These are phyloP conservation scores for Coemansia sp. DNA, from an alignment of 192 early-diverging fungal species.

Conservation along the genomic window DNA sequence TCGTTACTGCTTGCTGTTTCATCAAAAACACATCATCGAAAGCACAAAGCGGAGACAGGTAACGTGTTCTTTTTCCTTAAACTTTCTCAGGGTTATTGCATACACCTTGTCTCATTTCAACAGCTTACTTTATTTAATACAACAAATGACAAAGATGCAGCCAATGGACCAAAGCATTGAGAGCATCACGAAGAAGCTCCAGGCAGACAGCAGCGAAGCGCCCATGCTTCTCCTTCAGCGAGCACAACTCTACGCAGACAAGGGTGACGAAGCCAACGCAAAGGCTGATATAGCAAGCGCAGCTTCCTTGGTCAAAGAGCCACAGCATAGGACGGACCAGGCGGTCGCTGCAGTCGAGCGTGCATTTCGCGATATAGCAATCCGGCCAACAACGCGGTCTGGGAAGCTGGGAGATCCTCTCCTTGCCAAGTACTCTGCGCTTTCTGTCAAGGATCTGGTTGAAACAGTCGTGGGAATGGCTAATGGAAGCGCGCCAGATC, in stretches of 20 bases:
- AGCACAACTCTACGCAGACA: conserved; percentile 22
- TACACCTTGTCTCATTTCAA: neutral
- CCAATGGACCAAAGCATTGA: conserved; percentile 14
- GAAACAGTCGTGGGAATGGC: neutral
- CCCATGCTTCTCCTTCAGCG: conserved; percentile 29
- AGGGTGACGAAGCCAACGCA: conserved; percentile 28
- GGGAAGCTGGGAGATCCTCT: neutral
- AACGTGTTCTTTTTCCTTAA: neutral
- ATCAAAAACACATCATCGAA: too few species aligned
- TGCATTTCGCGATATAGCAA: conserved; percentile 23
- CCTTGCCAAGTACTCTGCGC: conserved; percentile 4
- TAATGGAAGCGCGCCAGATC: neutral
- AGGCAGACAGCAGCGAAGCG: conserved; percentile 12
- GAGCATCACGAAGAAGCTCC: conserved; percentile 29
- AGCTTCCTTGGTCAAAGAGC: conserved; percentile 31
- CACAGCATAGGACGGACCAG: conserved; percentile 4
- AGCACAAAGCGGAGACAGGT: neutral
- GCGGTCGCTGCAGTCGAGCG: conserved; percentile 35
- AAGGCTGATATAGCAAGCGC: conserved; percentile 36
- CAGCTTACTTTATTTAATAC: neutral
- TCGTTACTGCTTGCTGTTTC: conserved; percentile 5
- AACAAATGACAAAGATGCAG: conserved; percentile 1
- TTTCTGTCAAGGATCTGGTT: conserved; percentile 2
- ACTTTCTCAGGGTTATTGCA: neutral
- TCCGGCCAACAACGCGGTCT: neutral